A percentile compares a stretch with the other conserved stretches of the same genome.
These are phyloP conservation scores for Lycium ferocissimum DNA, from an alignment of 257 asterid species.

Conservation along the genomic window DNA sequence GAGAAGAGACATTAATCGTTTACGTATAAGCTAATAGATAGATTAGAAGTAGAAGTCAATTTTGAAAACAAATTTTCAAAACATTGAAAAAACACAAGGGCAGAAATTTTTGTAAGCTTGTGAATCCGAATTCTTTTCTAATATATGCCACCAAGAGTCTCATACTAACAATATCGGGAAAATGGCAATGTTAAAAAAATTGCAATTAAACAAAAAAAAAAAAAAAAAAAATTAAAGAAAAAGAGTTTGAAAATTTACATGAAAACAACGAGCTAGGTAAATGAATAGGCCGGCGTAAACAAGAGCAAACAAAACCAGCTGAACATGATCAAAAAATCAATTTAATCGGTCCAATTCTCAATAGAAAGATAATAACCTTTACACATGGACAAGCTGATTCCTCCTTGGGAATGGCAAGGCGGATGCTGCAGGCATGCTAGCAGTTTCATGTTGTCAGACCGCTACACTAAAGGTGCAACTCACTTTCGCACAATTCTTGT, in stretches of 20 bases:
- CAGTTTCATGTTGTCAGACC: background rate
- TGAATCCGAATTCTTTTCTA: background rate
- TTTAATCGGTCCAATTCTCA: background rate
- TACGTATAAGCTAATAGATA: background rate
- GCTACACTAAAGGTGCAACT: background rate
- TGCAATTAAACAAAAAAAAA: background rate
- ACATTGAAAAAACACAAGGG: background rate
- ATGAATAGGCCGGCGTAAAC: background rate
- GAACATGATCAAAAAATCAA: constrained; percentile 4
- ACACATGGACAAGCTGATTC: background rate
- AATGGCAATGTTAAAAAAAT: background rate
- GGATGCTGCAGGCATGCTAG: background rate
- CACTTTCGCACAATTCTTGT: constrained; percentile 71
- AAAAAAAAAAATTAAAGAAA: background rate
- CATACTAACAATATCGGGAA: background rate
- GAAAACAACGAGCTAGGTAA: background rate
- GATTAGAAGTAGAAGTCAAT: background rate
- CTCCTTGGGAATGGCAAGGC: background rate
- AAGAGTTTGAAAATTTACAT: background rate
- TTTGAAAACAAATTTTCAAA: too few species aligned
- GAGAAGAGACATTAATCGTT: background rate
- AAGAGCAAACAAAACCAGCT: background rate
- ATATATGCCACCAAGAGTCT: background rate
- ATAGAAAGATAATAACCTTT: constrained; percentile 5
- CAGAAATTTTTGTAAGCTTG: background rate